Percentiles rank a stretch among this genome's conserved stretches.
phyloP scores from a whole-genome alignment of 345 rosid species.

The Camelina hispida region DNA sequence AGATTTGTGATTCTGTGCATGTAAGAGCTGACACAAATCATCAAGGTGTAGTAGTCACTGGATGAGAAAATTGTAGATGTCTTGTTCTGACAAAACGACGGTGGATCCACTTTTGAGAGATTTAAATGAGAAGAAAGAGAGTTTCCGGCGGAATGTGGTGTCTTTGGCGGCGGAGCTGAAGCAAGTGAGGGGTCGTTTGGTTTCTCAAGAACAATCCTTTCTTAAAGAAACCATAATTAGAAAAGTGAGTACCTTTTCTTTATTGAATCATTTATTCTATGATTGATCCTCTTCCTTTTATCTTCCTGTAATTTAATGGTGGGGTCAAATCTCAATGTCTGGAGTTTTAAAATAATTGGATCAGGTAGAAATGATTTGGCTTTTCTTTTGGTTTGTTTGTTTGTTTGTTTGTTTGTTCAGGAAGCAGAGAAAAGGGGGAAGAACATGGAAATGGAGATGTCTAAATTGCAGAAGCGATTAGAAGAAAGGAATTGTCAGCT shows the following conservation, averaged over 20 bases:
- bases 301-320: constrained; percentile 30
- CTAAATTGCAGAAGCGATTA: constrained; percentile 58
- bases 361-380: constrained; percentile 27
- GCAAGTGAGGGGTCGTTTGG: constrained; percentile 81
- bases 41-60: constrained; percentile 1
- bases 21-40: constrained; percentile 24
- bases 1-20: constrained; percentile 18
- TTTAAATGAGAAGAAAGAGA: constrained; percentile 88
- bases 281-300: constrained; percentile 20
- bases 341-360: background rate
- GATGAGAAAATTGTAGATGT: constrained; percentile 41
- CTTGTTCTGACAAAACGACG: constrained; percentile 34
- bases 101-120: constrained; percentile 82
- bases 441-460: constrained; percentile 66
- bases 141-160: constrained; percentile 79
- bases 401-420: no score
- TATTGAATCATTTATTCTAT: background rate
- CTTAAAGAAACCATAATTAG: constrained; percentile 65
- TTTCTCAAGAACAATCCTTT: constrained; percentile 73
- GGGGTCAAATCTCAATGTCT: constrained; percentile 39
- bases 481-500: constrained; percentile 71
- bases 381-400: background rate
- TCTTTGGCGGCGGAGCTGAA: constrained; percentile 84
- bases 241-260: constrained; percentile 51
- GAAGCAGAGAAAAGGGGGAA: constrained; percentile 78